Conservation (phyloP, 352 stramenopile genomes). For the Halophytophthora polymorphica region DNA sequence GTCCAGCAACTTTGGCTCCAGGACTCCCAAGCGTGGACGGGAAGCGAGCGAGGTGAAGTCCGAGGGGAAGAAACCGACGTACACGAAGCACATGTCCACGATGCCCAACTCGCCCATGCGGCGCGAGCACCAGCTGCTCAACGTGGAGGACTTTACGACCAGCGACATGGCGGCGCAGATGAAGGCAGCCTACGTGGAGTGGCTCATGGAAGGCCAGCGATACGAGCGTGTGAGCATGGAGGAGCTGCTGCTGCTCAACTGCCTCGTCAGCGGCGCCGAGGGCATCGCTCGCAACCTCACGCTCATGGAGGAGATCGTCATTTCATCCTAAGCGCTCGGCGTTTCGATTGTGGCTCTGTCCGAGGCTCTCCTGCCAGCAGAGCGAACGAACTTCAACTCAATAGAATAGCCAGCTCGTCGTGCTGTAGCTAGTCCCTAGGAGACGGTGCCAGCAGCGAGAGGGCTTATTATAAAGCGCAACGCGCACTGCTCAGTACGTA, state of each 20-base stretch:
- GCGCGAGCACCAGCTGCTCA: constrained; percentile 76
- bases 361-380: too few species aligned
- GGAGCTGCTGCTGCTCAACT: constrained; percentile 78
- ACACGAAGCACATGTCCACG: constrained; percentile 27
- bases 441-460: too few species aligned
- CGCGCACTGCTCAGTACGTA: too few species aligned
- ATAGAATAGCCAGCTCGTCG: too few species aligned
- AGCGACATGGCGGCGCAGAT: constrained; percentile 66
- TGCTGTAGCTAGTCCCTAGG: too few species aligned
- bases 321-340: constrained; percentile 40
- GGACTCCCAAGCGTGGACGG: constrained; percentile 41
- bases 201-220: constrained; percentile 70
- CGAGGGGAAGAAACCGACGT: constrained; percentile 17
- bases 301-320: constrained; percentile 71
- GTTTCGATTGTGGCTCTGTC: neutral
- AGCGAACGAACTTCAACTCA: neutral
- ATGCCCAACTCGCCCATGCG: constrained; percentile 55
- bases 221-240: constrained; percentile 82
- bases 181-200: constrained; percentile 77
- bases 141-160: constrained; percentile 77
- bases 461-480: too few species aligned
- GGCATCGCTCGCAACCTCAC: constrained; percentile 73
- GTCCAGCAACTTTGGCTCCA: constrained; percentile 31
- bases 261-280: constrained; percentile 76
- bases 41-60: constrained; percentile 24